Percentiles rank a stretch among this genome's conserved stretches.
These are phyloP conservation scores for Ascomycota sp. DNA, from an alignment of 2,329 filamentous ascomycete genomes.

Conservation along the genomic window DNA sequence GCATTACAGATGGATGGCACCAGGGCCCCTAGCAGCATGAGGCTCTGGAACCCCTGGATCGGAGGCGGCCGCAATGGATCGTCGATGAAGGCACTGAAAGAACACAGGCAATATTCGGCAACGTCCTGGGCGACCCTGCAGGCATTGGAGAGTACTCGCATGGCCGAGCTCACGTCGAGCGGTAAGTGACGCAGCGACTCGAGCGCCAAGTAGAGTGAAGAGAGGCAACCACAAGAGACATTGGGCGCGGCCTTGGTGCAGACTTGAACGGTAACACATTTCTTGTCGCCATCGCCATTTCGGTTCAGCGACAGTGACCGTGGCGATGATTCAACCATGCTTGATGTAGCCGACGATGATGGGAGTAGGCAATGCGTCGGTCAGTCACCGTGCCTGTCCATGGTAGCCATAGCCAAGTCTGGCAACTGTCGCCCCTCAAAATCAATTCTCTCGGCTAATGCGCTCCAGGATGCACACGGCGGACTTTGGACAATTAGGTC, in stretches of 20 bases:
- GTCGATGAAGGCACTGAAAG: constrained; percentile 14
- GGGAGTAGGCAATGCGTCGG: no score
- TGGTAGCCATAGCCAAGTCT: no score
- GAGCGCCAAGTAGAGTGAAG: constrained; percentile 27
- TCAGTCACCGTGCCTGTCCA: no score
- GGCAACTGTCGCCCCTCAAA: no score
- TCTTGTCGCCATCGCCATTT: no score
- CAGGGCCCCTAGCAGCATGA: constrained; percentile 37
- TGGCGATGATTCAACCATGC: no score
- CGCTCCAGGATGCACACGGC: no score
- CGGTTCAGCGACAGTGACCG: no score
- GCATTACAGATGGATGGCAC: constrained; percentile 36
- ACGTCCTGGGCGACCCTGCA: constrained; percentile 27
- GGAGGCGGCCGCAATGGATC: constrained; percentile 15
- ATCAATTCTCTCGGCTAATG: no score
- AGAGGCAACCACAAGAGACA: constrained; percentile 24
- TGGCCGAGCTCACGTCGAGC: constrained; percentile 21
- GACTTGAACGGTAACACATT: no score
- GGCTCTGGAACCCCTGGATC: constrained; percentile 33
- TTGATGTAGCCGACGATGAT: no score
- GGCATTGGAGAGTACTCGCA: constrained; percentile 26
- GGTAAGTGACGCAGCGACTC: constrained; percentile 27
- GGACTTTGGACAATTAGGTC: no score
- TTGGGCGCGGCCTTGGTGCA: constrained; percentile 9
- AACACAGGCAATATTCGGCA: constrained; percentile 30